These are phyloP conservation scores for Kalanchoe fedtschenkoi DNA, from an alignment of 164 flowering plant species.

Conservation along the genomic window DNA sequence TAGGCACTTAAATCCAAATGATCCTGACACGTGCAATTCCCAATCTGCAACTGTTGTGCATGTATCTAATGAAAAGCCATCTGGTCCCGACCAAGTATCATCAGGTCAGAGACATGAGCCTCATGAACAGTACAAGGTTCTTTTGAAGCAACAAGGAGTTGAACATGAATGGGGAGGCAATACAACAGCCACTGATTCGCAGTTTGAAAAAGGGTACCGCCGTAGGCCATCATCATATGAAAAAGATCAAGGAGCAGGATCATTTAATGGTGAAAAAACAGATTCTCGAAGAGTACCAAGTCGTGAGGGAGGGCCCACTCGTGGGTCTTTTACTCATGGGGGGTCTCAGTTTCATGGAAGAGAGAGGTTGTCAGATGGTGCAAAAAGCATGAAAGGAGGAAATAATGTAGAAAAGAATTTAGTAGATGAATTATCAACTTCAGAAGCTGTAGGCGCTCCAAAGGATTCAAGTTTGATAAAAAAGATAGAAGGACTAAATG, in stretches of 20 bases:
- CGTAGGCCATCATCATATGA: slow-evolving; percentile 21
- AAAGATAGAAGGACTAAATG: slow-evolving; percentile 74
- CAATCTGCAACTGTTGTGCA: slow-evolving; percentile 39
- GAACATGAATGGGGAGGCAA: slow-evolving; percentile 38
- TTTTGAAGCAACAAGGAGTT: slow-evolving; percentile 50
- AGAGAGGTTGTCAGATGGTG: slow-evolving; percentile 17
- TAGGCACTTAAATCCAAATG: slow-evolving; percentile 36
- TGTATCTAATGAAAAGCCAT: slow-evolving; percentile 23
- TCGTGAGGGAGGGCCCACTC: slow-evolving; percentile 23
- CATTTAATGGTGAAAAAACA: slow-evolving; percentile 23
- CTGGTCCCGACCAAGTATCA: slow-evolving; percentile 28
- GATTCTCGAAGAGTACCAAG: slow-evolving; percentile 17
- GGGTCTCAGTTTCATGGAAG: slow-evolving; percentile 17
- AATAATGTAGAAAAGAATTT: slow-evolving; percentile 21
- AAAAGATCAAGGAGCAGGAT: slow-evolving; percentile 32
- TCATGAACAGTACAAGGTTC: slow-evolving; percentile 48
- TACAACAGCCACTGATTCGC: slow-evolving; percentile 14
- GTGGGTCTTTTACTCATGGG: slow-evolving; percentile 10
- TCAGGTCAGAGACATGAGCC: slow-evolving; percentile 31
- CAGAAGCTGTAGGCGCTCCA: slow-evolving; percentile 20
- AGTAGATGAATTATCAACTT: slow-evolving; percentile 14
- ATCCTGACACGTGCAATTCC: slow-evolving; percentile 35
- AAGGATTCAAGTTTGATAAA: slow-evolving; percentile 52
- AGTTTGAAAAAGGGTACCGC: slow-evolving; percentile 24
- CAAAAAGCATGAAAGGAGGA: slow-evolving; percentile 13